Evolutionary conservation across 2,329 filamentous ascomycete species (phyloP).

Genomic region (Talaromyces albobiverticillius): DNA sequence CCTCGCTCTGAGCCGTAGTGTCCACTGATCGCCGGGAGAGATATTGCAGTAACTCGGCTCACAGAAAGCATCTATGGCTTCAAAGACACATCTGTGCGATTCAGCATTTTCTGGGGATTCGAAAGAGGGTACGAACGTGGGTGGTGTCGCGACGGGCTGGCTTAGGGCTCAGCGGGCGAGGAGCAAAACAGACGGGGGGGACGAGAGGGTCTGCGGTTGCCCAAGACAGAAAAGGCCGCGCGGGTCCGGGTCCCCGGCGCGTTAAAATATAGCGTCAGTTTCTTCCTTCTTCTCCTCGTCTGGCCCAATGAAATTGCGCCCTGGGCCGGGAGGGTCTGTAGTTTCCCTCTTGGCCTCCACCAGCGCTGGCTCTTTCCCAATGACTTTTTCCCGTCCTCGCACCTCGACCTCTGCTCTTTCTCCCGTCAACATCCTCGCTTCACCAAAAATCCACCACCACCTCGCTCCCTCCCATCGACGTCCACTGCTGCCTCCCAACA

Average conservation of each 20-base stretch:
- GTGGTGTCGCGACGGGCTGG: neutral
- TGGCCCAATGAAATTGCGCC: slow-evolving; percentile 34
- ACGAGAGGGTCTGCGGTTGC: neutral
- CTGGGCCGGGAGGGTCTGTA: slow-evolving; percentile 24
- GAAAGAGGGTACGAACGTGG: slow-evolving; percentile 7
- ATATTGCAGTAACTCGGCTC: neutral
- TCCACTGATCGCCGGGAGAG: neutral
- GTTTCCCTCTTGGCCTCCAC: slow-evolving; percentile 30
- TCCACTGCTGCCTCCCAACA: slow-evolving; percentile 1
- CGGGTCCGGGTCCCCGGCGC: slow-evolving; percentile 15
- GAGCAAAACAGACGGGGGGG: neutral
- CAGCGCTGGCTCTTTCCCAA: slow-evolving; percentile 14
- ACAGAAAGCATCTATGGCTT: neutral
- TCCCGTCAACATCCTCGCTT: slow-evolving; percentile 14
- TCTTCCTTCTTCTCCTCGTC: slow-evolving; percentile 33
- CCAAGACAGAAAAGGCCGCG: slow-evolving; percentile 8
- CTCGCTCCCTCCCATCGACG: slow-evolving; percentile 18
- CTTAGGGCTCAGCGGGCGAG: neutral
- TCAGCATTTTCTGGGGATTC: neutral
- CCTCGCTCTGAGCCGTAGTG: neutral
- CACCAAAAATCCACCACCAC: slow-evolving; percentile 16
- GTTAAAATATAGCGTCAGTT: slow-evolving; percentile 13
- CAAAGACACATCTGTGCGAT: neutral
- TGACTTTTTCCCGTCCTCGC: slow-evolving; percentile 19
- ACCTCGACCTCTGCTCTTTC: neutral